A percentile compares a stretch with the other conserved stretches of the same genome.
Evolutionary conservation across 768 basidiomycete species (phyloP).

Genomic region (Multifurca ochricompacta): DNA sequence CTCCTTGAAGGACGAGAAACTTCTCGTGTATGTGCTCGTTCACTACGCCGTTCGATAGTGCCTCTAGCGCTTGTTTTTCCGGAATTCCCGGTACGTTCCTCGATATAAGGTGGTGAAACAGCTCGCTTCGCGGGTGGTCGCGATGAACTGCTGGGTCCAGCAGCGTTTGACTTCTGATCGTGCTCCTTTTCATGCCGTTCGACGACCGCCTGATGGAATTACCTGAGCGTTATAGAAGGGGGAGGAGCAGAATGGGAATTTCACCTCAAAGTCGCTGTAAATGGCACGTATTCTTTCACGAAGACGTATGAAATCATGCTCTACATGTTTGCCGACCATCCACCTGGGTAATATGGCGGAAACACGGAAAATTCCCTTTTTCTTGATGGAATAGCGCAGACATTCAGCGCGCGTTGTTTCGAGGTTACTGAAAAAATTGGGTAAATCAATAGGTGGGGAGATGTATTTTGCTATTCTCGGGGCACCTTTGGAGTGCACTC

Average conservation of each 20-base stretch:
- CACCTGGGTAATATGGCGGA: conserved; percentile 10
- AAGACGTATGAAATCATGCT: conserved; percentile 1
- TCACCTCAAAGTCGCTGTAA: conserved; percentile 5
- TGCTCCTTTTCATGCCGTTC: not conserved
- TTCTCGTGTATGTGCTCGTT: too few species aligned
- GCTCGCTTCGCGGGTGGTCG: not conserved
- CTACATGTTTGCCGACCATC: conserved; percentile 2
- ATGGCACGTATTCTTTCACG: not conserved
- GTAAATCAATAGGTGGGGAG: not conserved
- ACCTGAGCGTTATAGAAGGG: not conserved
- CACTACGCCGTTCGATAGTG: too few species aligned
- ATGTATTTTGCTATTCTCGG: not conserved
- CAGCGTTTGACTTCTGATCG: not conserved
- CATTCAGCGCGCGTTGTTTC: not conserved
- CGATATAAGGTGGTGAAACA: not conserved
- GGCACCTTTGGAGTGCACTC: not conserved
- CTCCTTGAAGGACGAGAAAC: too few species aligned
- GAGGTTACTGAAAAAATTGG: not conserved
- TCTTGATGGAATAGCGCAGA: not conserved
- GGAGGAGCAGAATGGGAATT: too few species aligned
- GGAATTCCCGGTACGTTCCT: not conserved
- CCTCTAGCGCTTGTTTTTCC: not conserved
- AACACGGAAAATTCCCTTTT: not conserved
- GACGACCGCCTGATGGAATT: not conserved
- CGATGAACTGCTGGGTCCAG: not conserved